Evolutionary conservation across 352 stramenopile genomes (phyloP), one percentile per base, ranked within the genome.

Genomic region (Phytophthora pini): DNA sequence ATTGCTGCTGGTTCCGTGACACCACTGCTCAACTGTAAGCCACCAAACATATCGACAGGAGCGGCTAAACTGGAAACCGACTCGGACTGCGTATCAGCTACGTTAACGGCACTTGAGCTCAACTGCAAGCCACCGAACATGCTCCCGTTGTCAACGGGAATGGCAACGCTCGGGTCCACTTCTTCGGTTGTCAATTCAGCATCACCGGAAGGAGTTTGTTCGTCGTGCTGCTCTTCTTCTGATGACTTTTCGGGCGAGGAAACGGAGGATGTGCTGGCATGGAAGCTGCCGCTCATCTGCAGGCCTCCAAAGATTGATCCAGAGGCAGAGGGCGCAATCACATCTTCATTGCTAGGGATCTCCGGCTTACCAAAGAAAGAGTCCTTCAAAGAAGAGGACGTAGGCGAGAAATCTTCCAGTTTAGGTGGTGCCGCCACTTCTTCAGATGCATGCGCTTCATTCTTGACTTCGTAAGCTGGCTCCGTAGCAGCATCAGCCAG

Each of bases 321-420:
- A 56, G 69, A 70, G 3, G 61, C 65, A 32, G 65, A 76, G 4
- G 60, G 61, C 7, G 65, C 55, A 31, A 66, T 27, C 27, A 76
- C 17, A 55, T 65, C 72, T 6, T 58, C 48, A 24, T 64, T 49
- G 3, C 57, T 41, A 13, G 29, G 31, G 12, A 53, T 39, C 26
- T 69, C 45, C 26, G 66, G 63, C 7, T 65, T 70, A 2, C 78
- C 79, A 38, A 87, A 87, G 56, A 87, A 81, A 29, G 77, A 86
- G 22, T 85, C 76, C 36, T 76, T 81, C 73, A 81, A 76, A 48
- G 61, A 52, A 9, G 73, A 80, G 6, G 70, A 76, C 2, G 76
- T 85, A 10, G 76, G 74, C 10, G 74, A 85, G 12, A 57, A 58
- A 17, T 70, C 36, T 48, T 75, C 63, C 15, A 41, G 27, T 40